phyloP scores from a whole-genome alignment of 345 rosid genomes.

The Toxicodendron radicans region DNA sequence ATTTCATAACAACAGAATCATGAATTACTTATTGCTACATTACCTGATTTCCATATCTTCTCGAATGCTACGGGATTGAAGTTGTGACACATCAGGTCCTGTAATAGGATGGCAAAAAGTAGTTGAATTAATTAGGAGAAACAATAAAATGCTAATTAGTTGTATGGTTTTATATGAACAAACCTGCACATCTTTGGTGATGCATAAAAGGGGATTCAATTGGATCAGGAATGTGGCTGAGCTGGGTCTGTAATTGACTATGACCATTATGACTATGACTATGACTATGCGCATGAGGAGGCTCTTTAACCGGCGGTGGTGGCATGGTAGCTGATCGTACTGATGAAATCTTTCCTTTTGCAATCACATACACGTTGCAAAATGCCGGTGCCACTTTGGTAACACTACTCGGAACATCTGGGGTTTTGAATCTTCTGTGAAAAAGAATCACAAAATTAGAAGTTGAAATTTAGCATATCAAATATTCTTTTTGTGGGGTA shows the following conservation, averaged over 20 bases:
- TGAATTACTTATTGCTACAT: neutral
- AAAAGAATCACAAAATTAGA: neutral
- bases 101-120: neutral
- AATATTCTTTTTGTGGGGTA: too few species aligned
- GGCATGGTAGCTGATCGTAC: slow-evolving; percentile 49
- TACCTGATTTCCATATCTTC: slow-evolving; percentile 45
- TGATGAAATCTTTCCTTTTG: slow-evolving; percentile 64
- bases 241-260: slow-evolving; percentile 16
- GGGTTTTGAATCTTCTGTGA: slow-evolving; percentile 57
- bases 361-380: slow-evolving; percentile 70
- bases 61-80: slow-evolving; percentile 16
- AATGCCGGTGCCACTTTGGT: slow-evolving; percentile 62
- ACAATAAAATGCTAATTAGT: too few species aligned
- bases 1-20: too few species aligned
- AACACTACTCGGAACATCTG: slow-evolving; percentile 58
- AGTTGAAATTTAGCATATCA: too few species aligned
- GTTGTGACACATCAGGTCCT: slow-evolving; percentile 27
- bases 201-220: slow-evolving; percentile 7
- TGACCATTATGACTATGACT: too few species aligned
- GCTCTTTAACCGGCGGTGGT: slow-evolving; percentile 31
- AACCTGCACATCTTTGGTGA: slow-evolving; percentile 35
- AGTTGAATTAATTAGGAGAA: neutral
- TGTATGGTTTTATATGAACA: neutral
- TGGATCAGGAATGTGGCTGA: slow-evolving; percentile 3
- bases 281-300: slow-evolving; percentile 4